These are phyloP conservation scores for Neonectria neomacrospora DNA, from an alignment of 2,329 filamentous ascomycete species.

Conservation along the genomic window DNA sequence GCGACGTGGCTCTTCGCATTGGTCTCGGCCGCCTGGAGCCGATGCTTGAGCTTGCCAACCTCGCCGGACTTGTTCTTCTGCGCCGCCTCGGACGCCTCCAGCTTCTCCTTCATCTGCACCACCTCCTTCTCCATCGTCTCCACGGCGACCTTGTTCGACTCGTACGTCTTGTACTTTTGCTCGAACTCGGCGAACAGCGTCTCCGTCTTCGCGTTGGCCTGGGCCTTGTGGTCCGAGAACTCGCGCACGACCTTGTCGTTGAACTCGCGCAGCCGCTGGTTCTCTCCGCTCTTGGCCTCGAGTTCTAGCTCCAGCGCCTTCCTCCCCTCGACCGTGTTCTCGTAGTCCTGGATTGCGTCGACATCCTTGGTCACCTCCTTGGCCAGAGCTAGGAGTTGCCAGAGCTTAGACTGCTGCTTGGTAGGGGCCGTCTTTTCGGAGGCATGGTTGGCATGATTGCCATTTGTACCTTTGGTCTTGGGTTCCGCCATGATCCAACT, in stretches of 20 bases:
- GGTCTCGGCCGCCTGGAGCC: slow-evolving; percentile 31
- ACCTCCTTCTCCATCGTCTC: slow-evolving; percentile 60
- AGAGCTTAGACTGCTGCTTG: slow-evolving; percentile 41
- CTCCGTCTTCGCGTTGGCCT: slow-evolving; percentile 36
- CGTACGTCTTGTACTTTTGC: slow-evolving; percentile 41
- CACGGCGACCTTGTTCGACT: slow-evolving; percentile 40
- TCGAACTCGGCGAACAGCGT: slow-evolving; percentile 41
- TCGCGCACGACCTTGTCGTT: slow-evolving; percentile 42
- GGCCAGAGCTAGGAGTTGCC: slow-evolving; percentile 43
- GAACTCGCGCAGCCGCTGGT: slow-evolving; percentile 41
- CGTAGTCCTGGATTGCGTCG: slow-evolving; percentile 43
- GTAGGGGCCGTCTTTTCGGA: slow-evolving; percentile 25
- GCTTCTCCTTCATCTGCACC: slow-evolving; percentile 53
- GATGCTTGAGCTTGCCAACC: slow-evolving; percentile 52
- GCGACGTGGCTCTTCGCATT: slow-evolving; percentile 31
- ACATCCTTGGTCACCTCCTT: slow-evolving; percentile 44
- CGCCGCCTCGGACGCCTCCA: slow-evolving; percentile 55
- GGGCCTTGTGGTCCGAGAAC: slow-evolving; percentile 36
- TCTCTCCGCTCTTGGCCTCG: slow-evolving; percentile 37
- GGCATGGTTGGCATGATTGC: slow-evolving; percentile 36
- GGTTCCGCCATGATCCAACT: slow-evolving; percentile 42
- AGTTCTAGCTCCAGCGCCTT: slow-evolving; percentile 40
- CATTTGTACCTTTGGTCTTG: slow-evolving; percentile 38
- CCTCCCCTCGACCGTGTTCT: slow-evolving; percentile 37
- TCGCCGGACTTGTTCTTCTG: slow-evolving; percentile 56